phyloP scores from a whole-genome alignment of 2,329 filamentous ascomycete genomes.

The Alternaria sp. region DNA sequence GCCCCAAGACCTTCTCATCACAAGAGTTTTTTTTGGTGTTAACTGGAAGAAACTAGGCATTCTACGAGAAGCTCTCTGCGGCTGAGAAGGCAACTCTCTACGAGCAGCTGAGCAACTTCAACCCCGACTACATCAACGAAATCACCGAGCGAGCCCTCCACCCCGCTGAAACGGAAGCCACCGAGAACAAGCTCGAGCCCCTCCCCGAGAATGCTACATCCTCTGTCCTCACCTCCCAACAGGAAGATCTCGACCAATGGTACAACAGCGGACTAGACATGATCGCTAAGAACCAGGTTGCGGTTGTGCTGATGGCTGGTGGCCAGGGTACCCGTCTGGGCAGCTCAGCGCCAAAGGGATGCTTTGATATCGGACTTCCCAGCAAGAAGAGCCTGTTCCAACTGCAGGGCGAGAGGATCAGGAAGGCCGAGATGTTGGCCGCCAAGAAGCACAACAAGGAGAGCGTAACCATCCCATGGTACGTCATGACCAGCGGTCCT shows the following conservation, averaged over 20 bases:
- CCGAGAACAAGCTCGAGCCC: constrained; percentile 73
- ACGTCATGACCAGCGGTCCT: constrained; percentile 98
- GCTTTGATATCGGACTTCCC: constrained; percentile 94
- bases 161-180: constrained; percentile 69
- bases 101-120: constrained; percentile 80
- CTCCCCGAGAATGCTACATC: constrained; percentile 86
- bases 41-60: constrained; percentile 56
- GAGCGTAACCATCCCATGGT: constrained; percentile 82
- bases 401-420: constrained; percentile 94
- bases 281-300: constrained; percentile 74
- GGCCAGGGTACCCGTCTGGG: constrained; percentile 95
- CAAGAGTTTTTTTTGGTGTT: not conserved
- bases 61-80: constrained; percentile 79
- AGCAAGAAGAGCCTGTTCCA: constrained; percentile 96
- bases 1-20: not conserved
- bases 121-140: constrained; percentile 86
- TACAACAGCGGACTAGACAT: constrained; percentile 74
- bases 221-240: constrained; percentile 87
- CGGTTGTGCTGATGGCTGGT: constrained; percentile 95
- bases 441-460: constrained; percentile 70
- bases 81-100: constrained; percentile 80
- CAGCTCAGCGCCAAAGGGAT: constrained; percentile 95
- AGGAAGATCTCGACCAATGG: constrained; percentile 82
- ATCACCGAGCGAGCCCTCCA: constrained; percentile 84
- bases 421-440: constrained; percentile 83